phyloP scores from a whole-genome alignment of 148 eudicot genomes.

The Pharnaceum exiguum region DNA sequence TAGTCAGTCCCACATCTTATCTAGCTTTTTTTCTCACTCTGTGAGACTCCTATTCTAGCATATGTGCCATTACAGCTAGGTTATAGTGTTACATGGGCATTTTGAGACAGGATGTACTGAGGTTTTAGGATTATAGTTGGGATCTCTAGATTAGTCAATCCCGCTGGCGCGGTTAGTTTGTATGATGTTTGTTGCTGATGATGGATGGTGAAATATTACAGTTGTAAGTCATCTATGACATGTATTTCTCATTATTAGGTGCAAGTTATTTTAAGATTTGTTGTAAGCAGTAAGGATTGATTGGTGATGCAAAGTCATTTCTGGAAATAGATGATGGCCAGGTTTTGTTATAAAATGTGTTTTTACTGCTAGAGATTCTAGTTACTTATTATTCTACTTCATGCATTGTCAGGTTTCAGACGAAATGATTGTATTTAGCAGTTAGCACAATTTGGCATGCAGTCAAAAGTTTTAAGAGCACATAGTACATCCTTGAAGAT shows the following conservation, averaged over 20 bases:
- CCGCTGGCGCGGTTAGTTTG: conserved; percentile 13
- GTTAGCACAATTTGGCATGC: no score
- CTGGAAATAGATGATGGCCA: no score
- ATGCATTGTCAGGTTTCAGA: no score
- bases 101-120: conserved; percentile 12
- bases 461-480: no score
- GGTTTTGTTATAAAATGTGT: no score
- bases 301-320: no score
- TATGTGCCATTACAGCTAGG: conserved; percentile 11
- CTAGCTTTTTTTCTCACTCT: conserved; percentile 2
- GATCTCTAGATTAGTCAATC: conserved; percentile 8
- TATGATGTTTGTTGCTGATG: conserved; percentile 4
- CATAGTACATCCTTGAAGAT: no score
- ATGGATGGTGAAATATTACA: conserved; percentile 1
- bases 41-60: conserved; percentile 3
- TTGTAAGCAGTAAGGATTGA: no score
- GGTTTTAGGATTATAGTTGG: conserved; percentile 20
- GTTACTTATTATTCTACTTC: no score
- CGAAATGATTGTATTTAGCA: no score
- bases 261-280: conserved; percentile 3
- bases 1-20: conserved; percentile 8
- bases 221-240: conserved; percentile 19
- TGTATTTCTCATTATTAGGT: conserved; percentile 18
- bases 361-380: no score
- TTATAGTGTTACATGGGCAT: conserved; percentile 10